phyloP scores from a whole-genome alignment of 2,329 filamentous ascomycete genomes.

The Onygenales sp. region DNA sequence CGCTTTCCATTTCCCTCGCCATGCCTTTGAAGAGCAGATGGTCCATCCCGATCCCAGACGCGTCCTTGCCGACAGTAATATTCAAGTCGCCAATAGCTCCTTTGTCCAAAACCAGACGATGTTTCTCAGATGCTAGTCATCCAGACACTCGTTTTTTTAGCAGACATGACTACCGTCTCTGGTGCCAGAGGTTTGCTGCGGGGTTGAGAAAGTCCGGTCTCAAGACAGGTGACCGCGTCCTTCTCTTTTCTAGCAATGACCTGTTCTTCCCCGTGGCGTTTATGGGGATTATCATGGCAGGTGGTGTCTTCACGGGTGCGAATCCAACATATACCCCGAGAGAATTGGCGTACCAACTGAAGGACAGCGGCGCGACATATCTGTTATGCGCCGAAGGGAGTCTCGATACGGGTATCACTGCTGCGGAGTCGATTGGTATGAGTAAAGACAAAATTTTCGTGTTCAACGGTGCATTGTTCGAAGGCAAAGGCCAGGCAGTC shows the following conservation, averaged over 20 bases:
- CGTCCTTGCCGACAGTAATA: conserved; percentile 38
- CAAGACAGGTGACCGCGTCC: conserved; percentile 57
- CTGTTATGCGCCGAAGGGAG: conserved; percentile 54
- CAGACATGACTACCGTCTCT: conserved; percentile 54
- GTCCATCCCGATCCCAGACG: conserved; percentile 36
- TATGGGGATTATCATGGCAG: conserved; percentile 66
- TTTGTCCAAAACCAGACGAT: conserved; percentile 35
- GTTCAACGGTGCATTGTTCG: conserved; percentile 50
- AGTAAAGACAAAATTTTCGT: conserved; percentile 49
- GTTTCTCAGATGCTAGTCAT: conserved; percentile 55
- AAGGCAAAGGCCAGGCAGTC: conserved; percentile 27
- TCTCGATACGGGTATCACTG: conserved; percentile 56
- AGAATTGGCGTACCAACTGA: conserved; percentile 66
- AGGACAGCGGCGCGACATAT: conserved; percentile 59
- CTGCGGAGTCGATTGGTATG: conserved; percentile 52
- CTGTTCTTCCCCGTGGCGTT: conserved; percentile 63
- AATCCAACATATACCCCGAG: conserved; percentile 61
- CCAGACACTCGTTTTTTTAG: conserved; percentile 61
- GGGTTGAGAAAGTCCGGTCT: conserved; percentile 58
- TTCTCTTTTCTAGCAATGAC: conserved; percentile 65
- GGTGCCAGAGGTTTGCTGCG: conserved; percentile 62
- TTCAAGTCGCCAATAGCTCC: conserved; percentile 41
- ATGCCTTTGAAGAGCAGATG: conserved; percentile 48
- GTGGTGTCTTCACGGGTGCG: conserved; percentile 67
- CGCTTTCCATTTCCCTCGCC: conserved; percentile 6